A percentile compares a stretch with the other conserved stretches of the same genome.
Evolutionary conservation across 306 rosid species (phyloP).

Genomic region (Cucurbita ficifolia): DNA sequence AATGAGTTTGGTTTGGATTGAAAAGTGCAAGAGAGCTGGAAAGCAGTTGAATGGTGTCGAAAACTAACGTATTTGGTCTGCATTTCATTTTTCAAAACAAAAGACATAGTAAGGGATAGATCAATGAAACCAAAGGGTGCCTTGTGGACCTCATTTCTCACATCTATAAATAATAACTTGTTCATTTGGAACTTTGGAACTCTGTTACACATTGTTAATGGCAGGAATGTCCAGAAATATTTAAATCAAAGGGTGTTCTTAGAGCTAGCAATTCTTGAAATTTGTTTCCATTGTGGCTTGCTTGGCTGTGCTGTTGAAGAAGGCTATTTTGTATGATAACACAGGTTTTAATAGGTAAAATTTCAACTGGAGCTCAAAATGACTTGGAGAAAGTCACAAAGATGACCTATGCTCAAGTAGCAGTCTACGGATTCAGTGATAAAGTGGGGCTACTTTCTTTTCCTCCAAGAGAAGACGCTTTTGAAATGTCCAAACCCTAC

Average conservation of each 20-base stretch:
- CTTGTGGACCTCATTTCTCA: neutral
- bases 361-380: conserved; percentile 88
- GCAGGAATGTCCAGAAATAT: neutral
- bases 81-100: neutral
- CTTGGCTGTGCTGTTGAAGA: neutral
- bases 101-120: neutral
- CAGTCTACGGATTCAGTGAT: conserved; percentile 81
- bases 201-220: neutral
- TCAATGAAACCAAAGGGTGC: neutral
- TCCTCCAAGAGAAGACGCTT: conserved; percentile 52
- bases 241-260: neutral
- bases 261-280: neutral
- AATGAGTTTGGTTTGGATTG: neutral
- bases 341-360: conserved; percentile 70
- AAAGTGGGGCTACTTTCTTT: conserved; percentile 93
- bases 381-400: conserved; percentile 93
- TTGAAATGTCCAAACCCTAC: conserved; percentile 68
- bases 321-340: neutral
- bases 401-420: conserved; percentile 95
- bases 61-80: neutral
- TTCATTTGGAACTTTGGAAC: neutral
- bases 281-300: neutral
- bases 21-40: neutral
- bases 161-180: neutral
- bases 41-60: neutral